Percentiles rank a stretch among this genome's conserved stretches.
phyloP scores from a whole-genome alignment of 495 filamentous ascomycete species.

The Aspergillus mulundensis region DNA sequence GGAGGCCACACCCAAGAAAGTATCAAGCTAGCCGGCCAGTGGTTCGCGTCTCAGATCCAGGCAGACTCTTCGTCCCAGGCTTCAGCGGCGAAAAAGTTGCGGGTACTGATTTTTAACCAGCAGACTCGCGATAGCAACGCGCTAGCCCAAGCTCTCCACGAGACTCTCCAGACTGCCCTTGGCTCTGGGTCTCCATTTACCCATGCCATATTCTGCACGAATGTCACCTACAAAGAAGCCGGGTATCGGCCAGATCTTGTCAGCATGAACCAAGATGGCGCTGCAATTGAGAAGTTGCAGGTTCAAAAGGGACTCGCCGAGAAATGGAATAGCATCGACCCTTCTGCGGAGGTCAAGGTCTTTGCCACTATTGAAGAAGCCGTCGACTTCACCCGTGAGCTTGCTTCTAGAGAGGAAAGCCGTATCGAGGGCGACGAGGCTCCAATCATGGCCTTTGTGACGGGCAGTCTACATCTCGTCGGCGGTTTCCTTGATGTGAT shows the following conservation, averaged over 20 bases:
- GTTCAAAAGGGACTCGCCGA: constrained; percentile 72
- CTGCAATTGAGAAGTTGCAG: constrained; percentile 62
- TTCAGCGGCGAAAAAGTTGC: constrained; percentile 34
- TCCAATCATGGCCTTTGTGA: constrained; percentile 56
- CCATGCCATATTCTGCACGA: constrained; percentile 85
- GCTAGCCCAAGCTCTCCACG: constrained; percentile 63
- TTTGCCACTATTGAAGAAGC: constrained; percentile 82
- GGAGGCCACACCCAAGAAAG: constrained; percentile 90
- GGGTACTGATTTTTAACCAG: constrained; percentile 94
- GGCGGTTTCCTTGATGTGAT: constrained; percentile 76
- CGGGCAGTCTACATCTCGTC: constrained; percentile 86
- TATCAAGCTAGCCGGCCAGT: constrained; percentile 69
- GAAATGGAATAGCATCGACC: constrained; percentile 67
- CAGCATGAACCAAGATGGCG: constrained; percentile 65
- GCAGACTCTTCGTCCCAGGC: constrained; percentile 45
- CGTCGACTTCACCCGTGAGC: constrained; percentile 58
- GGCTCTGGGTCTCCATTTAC: constrained; percentile 58
- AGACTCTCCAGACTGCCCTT: constrained; percentile 57
- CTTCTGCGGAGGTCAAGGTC: constrained; percentile 56
- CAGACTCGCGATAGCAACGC: constrained; percentile 72
- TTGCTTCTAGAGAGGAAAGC: constrained; percentile 40
- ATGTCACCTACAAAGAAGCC: constrained; percentile 67
- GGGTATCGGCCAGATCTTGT: constrained; percentile 77
- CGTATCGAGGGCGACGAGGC: constrained; percentile 30
- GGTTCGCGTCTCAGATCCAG: constrained; percentile 64